Base-by-base conservation (phyloP, 306 rosid species). In the Vigna radiata region DNA sequence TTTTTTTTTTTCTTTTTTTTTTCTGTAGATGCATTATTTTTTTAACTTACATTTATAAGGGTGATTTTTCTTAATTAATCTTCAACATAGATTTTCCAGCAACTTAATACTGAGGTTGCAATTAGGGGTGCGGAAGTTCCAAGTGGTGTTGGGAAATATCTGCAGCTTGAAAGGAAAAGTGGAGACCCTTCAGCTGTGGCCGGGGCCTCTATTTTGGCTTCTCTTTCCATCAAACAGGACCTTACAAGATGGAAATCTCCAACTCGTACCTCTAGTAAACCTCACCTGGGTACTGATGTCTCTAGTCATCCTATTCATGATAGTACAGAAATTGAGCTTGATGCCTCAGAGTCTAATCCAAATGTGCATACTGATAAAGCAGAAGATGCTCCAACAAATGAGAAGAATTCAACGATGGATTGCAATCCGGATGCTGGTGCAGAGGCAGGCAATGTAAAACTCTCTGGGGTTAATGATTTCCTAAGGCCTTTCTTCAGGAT, bases 381-480 rank as follows among this genome's bases (percentile, higher is more conserved):
- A 70, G 92, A 77, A 43, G 92, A 89, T 49, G 72, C 55, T 36
- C 88, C 81, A 84, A 77, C 89, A 61, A 80, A 79, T 25, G 82
- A 84, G 85, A 90, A 83, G 85, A 89, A 73, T 73, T 81, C 83
- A 80, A 64, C 85, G 73, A 83, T 85, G 16, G 94, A 91, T 68
- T 86, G 89, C 90, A 64, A 80, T 78, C 88, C 79, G 31, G 96
- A 90, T 47, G 82, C 86, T 83, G 85, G 88, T 84, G 76, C 76
- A 72, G 96, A 93, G 93, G 90, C 96, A 86, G 98, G 94, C 96
- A 90, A 93, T 93, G 91, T 89, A 90, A 93, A 90, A 84, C 71
- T 90, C 83, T 90, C 87, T 93, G 96, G 98, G 94, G 85, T 89
- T 88, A 90, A 87, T 93, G 93, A 93, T 93, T 93, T 89, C 91